phyloP scores from a whole-genome alignment of 2,329 filamentous ascomycete genomes.

The Botryotinia globosa region DNA sequence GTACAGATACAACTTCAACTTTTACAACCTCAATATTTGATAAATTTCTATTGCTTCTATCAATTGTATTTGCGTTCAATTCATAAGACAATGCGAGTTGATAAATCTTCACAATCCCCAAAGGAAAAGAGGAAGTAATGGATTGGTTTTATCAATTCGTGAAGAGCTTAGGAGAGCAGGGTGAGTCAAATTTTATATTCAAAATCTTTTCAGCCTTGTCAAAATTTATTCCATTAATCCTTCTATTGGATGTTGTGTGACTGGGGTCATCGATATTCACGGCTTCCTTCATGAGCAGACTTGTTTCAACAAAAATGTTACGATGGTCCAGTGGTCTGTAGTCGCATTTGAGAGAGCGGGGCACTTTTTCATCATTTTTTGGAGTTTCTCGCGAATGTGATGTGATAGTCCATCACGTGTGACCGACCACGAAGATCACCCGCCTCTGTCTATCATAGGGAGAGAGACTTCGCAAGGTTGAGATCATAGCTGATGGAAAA shows the following conservation, averaged over 20 bases:
- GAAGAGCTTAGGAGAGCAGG: constrained; percentile 5
- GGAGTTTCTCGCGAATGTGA: background rate
- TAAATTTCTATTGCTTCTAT: background rate
- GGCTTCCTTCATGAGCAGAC: background rate
- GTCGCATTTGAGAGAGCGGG: background rate
- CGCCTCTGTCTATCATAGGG: background rate
- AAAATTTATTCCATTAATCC: background rate
- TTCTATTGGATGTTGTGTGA: background rate
- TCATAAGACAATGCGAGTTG: constrained; percentile 8
- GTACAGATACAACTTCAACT: constrained; percentile 2
- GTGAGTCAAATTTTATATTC: constrained; percentile 14
- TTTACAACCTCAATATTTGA: constrained; percentile 6
- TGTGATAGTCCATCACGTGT: constrained; percentile 18
- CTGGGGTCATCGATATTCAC: background rate
- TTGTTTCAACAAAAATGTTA: constrained; percentile 9
- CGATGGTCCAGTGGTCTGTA: constrained; percentile 12
- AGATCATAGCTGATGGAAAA: background rate
- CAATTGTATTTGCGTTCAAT: background rate
- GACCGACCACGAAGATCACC: constrained; percentile 3
- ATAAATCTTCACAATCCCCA: constrained; percentile 9
- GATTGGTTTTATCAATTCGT: constrained; percentile 16
- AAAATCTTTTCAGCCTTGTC: constrained; percentile 4
- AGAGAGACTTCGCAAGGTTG: background rate
- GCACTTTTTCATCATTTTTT: background rate
- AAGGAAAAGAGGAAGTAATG: constrained; percentile 20